phyloP scores from a whole-genome alignment of 129 eudicot species.

The Artemisia annua region DNA sequence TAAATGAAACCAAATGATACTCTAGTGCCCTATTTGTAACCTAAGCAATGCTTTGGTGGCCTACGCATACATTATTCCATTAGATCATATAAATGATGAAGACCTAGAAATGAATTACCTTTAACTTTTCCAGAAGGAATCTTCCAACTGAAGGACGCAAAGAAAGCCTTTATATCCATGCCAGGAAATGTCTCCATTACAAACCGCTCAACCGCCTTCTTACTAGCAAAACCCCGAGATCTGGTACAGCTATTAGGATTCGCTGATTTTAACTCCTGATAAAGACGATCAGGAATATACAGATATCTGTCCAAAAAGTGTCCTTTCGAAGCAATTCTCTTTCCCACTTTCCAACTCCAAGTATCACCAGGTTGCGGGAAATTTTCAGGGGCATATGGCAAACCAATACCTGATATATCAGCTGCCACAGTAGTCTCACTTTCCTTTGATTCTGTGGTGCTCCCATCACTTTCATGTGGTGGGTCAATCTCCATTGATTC shows the following conservation, averaged over 20 bases:
- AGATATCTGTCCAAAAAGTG: slow-evolving; percentile 65
- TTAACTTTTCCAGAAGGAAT: slow-evolving; percentile 45
- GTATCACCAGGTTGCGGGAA: slow-evolving; percentile 80
- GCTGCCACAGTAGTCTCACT: slow-evolving; percentile 43
- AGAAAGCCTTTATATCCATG: slow-evolving; percentile 58
- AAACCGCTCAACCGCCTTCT: slow-evolving; percentile 51
- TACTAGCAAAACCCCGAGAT: slow-evolving; percentile 51
- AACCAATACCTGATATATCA: slow-evolving; percentile 54
- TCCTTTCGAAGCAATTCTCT: slow-evolving; percentile 47
- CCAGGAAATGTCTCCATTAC: slow-evolving; percentile 48
- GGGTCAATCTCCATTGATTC: slow-evolving; percentile 60
- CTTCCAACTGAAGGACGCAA: slow-evolving; percentile 82
- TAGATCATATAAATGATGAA: neutral
- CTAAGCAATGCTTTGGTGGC: too few relatives aligned
- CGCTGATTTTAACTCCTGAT: slow-evolving; percentile 21
- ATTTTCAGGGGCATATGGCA: slow-evolving; percentile 83
- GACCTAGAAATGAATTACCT: slow-evolving; percentile 39
- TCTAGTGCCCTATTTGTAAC: too few relatives aligned
- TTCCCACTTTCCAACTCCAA: slow-evolving; percentile 87
- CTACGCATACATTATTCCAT: too few relatives aligned
- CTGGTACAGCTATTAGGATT: slow-evolving; percentile 30
- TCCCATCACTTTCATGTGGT: slow-evolving; percentile 42
- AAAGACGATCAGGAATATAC: slow-evolving; percentile 51
- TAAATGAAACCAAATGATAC: too few relatives aligned
- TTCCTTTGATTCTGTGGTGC: slow-evolving; percentile 33